Percentiles rank a stretch among this genome's conserved stretches.
Evolutionary conservation across 2,329 filamentous ascomycete species (phyloP).

Genomic region (Aureobasidium mangrovei): DNA sequence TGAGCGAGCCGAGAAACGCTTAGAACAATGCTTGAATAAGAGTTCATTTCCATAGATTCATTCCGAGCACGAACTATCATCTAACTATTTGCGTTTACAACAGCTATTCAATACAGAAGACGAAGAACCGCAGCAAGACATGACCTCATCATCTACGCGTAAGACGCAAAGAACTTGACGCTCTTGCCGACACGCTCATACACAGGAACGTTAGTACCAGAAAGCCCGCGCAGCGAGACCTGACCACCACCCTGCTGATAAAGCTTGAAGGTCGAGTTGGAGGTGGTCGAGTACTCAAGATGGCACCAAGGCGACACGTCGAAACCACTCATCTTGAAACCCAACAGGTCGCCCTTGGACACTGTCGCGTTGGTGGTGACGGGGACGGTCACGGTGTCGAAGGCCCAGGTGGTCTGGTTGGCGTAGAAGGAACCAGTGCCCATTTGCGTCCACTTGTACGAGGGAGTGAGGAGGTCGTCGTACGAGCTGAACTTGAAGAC

Average conservation of each 20-base stretch:
- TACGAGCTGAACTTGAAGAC: constrained; percentile 20
- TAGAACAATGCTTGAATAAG: too few species aligned
- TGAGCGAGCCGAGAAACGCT: too few species aligned
- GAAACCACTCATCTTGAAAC: constrained; percentile 16
- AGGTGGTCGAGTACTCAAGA: constrained; percentile 17
- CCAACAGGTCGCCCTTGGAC: constrained; percentile 17
- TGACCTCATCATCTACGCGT: constrained; percentile 11
- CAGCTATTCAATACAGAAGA: too few species aligned
- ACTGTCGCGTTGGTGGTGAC: constrained; percentile 21
- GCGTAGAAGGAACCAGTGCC: constrained; percentile 17
- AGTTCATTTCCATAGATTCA: too few species aligned
- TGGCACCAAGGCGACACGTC: constrained; percentile 21
- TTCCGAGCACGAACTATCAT: too few species aligned
- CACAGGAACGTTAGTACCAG: constrained; percentile 16
- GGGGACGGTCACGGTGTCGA: constrained; percentile 17
- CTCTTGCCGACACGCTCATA: constrained; percentile 18
- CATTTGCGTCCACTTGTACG: constrained; percentile 19
- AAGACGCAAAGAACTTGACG: constrained; percentile 18
- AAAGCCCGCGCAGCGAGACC: constrained; percentile 17
- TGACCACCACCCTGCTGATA: constrained; percentile 19
- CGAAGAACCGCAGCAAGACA: too few species aligned
- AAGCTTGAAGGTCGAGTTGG: constrained; percentile 8
- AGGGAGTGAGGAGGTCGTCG: constrained; percentile 18
- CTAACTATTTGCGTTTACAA: too few species aligned
- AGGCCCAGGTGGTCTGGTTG: constrained; percentile 16